Conservation (phyloP, 495 filamentous ascomycete species). For the Chaetomium fimeti region DNA sequence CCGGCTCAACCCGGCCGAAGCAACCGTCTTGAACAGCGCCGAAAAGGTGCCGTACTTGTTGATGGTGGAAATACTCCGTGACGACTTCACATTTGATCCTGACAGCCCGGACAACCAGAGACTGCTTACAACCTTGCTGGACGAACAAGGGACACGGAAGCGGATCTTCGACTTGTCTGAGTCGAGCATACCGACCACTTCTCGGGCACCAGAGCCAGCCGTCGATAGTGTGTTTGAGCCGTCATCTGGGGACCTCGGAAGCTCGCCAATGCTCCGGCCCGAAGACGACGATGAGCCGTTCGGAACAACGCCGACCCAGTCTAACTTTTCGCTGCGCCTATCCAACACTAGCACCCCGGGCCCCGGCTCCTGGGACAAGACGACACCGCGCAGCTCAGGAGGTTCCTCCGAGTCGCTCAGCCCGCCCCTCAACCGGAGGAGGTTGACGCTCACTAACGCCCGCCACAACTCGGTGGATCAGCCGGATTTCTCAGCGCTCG, state of each 20-base stretch:
- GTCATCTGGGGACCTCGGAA: slow-evolving; percentile 66
- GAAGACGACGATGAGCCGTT: slow-evolving; percentile 45
- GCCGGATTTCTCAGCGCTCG: slow-evolving; percentile 70
- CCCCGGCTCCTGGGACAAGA: slow-evolving; percentile 48
- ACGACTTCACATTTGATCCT: slow-evolving; percentile 74
- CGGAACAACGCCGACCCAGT: slow-evolving; percentile 20
- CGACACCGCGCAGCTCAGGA: slow-evolving; percentile 59
- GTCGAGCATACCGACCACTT: slow-evolving; percentile 35
- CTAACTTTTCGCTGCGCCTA: slow-evolving; percentile 45
- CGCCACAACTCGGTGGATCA: slow-evolving; percentile 53
- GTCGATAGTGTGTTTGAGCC: slow-evolving; percentile 77
- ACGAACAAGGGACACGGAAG: slow-evolving; percentile 60
- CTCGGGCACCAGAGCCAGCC: slow-evolving; percentile 40
- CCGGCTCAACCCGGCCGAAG: slow-evolving; percentile 71
- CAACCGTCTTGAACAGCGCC: slow-evolving; percentile 74
- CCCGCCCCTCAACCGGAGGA: slow-evolving; percentile 48
- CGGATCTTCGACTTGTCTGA: slow-evolving; percentile 66
- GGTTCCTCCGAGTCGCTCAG: slow-evolving; percentile 60
- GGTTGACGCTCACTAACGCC: slow-evolving; percentile 48
- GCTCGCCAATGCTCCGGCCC: slow-evolving; percentile 60
- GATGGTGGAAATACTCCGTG: slow-evolving; percentile 71
- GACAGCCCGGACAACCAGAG: slow-evolving; percentile 62
- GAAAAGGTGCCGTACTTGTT: slow-evolving; percentile 75
- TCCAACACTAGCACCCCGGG: slow-evolving; percentile 57
- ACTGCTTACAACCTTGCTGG: slow-evolving; percentile 57